Base-by-base conservation (phyloP, 2,329 filamentous ascomycete species). In the Penicillium sclerotiorum region DNA sequence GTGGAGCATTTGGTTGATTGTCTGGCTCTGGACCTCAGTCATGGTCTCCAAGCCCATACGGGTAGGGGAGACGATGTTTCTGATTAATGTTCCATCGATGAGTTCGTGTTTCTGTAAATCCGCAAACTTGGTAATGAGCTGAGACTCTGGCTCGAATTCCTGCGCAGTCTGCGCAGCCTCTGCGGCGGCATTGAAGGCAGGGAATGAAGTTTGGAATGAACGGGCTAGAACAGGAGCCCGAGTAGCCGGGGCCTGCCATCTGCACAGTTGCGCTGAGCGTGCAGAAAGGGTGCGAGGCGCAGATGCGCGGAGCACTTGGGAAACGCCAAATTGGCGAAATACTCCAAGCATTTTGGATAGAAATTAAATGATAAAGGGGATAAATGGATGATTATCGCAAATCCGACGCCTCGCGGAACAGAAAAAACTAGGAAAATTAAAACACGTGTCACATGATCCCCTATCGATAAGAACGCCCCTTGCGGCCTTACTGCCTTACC, bases 11-110 rank as follows among this genome's bases (percentile, higher is more conserved):
- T 89, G 81, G 52, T 84, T 84, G 66, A 99, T 91, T 11, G 93
- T 95, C 67, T 86, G 81, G 40, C 84, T 80, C 72, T 99, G 94
- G 12, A 99, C 93, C 18, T 94, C 88, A 18, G 93, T 97, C 94
- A 99, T 97, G 33, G 78, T 83, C 42, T 87, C 81, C 61, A 96
- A 87, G 22, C 80, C 76, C 86, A 97, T 89, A 45, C 84, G 81
- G 5, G 81, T 28, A 39, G 57, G 38, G 18, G 56, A 60, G 1
- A 82, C 88, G 60, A 99, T 85, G 21, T 86, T 80, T 4, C 77
- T 65, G 55, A 95, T 78, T 44, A 96, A 73, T 51, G 78, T 82
- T 20, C 72, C 65, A 64, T 92, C 78, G 35, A 95, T 81, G 39
- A 77, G 51, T 2, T 66, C 66, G 22, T 67, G 56, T 1, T 64